Conservation (phyloP, 23 red algal genomes). For the Gracilaria caudata region DNA sequence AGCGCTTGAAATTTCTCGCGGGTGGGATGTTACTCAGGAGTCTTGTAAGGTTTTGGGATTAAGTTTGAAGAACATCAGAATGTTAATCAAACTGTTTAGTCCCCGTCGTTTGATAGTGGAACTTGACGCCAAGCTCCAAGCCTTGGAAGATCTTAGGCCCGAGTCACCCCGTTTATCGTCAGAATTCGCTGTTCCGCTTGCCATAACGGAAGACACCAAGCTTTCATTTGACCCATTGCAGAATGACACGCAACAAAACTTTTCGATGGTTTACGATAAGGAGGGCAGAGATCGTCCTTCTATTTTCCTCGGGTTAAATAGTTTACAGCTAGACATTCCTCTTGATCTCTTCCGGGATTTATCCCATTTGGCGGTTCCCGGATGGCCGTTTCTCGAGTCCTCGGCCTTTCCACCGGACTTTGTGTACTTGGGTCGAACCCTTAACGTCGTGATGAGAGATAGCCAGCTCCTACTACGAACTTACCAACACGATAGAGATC, state of each 20-base stretch:
- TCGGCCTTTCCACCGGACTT: conserved; percentile 65
- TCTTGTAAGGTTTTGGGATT: conserved; percentile 57
- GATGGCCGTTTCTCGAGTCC: conserved; percentile 65
- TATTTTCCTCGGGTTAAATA: conserved; percentile 49
- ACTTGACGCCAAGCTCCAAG: conserved; percentile 23
- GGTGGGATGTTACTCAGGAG: conserved; percentile 61
- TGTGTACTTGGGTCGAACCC: conserved; percentile 60
- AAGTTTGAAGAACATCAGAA: conserved; percentile 1
- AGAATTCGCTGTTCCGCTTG: conserved; percentile 40
- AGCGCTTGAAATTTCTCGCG: conserved; percentile 47
- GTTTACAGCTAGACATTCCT: conserved; percentile 52
- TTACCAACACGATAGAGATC: conserved; percentile 35
- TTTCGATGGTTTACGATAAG: conserved; percentile 71
- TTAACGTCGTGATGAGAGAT: conserved; percentile 57
- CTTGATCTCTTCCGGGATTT: conserved; percentile 66
- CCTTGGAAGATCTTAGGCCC: conserved; percentile 27
- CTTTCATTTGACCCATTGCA: neutral
- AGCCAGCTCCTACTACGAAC: conserved; percentile 54
- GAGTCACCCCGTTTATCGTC: conserved; percentile 1
- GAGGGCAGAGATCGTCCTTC: conserved; percentile 41
- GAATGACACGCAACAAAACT: conserved; percentile 10
- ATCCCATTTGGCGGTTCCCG: conserved; percentile 58
- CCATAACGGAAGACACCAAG: neutral
- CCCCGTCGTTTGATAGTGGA: conserved; percentile 54
- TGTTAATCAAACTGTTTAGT: neutral